These are phyloP conservation scores for Aureobasidium subglaciale DNA, from an alignment of 2,329 filamentous ascomycete genomes.

Conservation along the genomic window DNA sequence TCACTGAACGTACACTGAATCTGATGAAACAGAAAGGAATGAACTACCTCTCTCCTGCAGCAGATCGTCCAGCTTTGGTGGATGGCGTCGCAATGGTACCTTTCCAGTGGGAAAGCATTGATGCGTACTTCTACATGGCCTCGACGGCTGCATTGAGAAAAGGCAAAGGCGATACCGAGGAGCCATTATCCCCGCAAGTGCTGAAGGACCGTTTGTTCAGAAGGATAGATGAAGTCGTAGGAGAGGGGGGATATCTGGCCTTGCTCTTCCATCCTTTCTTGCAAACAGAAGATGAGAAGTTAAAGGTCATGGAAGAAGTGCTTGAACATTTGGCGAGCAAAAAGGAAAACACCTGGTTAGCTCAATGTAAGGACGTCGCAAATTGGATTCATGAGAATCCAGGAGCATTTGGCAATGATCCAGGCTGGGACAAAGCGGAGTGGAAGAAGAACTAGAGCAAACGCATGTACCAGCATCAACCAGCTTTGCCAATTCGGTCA, in stretches of 20 bases:
- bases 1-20: conserved; percentile 26
- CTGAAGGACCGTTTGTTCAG: conserved; percentile 21
- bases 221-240: conserved; percentile 26
- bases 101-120: conserved; percentile 25
- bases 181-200: conserved; percentile 19
- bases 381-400: conserved; percentile 23
- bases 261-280: conserved; percentile 30
- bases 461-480: not conserved
- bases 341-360: conserved; percentile 25
- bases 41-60: conserved; percentile 29
- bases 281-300: conserved; percentile 20
- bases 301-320: conserved; percentile 25
- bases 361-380: conserved; percentile 25
- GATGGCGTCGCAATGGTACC: conserved; percentile 19
- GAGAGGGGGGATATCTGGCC: conserved; percentile 24
- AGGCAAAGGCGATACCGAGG: conserved; percentile 23
- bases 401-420: conserved; percentile 23
- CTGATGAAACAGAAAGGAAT: conserved; percentile 25
- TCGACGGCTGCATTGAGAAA: conserved; percentile 23
- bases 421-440: conserved; percentile 25
- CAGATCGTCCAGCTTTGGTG: conserved; percentile 23
- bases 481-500: not conserved
- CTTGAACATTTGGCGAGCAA: conserved; percentile 23
- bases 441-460: conserved; percentile 24
- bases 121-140: conserved; percentile 31